Conservation (phyloP, 108 stramenopile genomes). For the Craspedostauros australis region DNA sequence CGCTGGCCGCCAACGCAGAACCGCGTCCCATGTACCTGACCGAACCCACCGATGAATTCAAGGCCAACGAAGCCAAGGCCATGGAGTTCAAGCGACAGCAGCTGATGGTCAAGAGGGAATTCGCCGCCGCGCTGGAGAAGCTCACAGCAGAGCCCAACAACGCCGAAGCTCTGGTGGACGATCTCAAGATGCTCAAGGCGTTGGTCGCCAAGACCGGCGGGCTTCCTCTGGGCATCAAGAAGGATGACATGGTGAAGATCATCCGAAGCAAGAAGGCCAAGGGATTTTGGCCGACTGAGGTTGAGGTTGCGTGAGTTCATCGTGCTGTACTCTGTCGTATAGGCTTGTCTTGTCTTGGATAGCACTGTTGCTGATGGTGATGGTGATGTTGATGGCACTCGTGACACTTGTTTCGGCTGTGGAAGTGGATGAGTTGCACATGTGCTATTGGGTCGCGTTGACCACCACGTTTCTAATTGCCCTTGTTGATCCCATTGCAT, state of each 20-base stretch:
- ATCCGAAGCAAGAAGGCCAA: slow-evolving; percentile 77
- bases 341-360: neutral
- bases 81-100: slow-evolving; percentile 70
- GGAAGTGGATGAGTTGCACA: neutral
- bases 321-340: neutral
- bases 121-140: slow-evolving; percentile 43
- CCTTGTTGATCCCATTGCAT: too few relatives aligned
- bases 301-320: slow-evolving; percentile 62
- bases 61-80: slow-evolving; percentile 71
- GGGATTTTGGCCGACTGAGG: slow-evolving; percentile 72
- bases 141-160: slow-evolving; percentile 45
- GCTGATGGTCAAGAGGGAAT: slow-evolving; percentile 51
- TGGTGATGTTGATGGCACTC: neutral
- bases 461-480: too few relatives aligned
- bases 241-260: slow-evolving; percentile 71
- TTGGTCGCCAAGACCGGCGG: slow-evolving; percentile 54
- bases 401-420: neutral
- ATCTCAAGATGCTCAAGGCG: slow-evolving; percentile 46
- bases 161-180: slow-evolving; percentile 40
- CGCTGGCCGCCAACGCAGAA: slow-evolving; percentile 14
- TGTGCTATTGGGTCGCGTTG: too few relatives aligned
- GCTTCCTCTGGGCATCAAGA: slow-evolving; percentile 76
- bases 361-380: neutral
- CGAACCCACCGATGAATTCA: slow-evolving; percentile 85
- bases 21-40: slow-evolving; percentile 57